Evolutionary conservation across 345 rosid genomes (phyloP).

Genomic region (Erodium maritimum): DNA sequence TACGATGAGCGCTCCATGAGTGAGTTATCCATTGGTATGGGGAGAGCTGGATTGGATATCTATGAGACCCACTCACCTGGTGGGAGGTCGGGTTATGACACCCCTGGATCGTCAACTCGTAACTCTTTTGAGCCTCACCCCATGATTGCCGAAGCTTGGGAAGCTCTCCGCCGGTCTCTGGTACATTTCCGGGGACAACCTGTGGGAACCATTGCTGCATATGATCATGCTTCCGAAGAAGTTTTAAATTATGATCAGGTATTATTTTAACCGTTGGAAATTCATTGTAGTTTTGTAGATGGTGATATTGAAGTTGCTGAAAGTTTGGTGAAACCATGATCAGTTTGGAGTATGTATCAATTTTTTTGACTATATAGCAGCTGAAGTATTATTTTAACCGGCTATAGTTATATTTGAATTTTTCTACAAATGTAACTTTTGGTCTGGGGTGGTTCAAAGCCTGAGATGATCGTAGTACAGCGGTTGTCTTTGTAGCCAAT

Average conservation of each 20-base stretch:
- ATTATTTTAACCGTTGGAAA: slow-evolving; percentile 15
- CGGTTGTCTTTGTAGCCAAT: not conserved
- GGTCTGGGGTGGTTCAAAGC: too few relatives aligned
- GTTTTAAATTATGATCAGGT: slow-evolving; percentile 98
- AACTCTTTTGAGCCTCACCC: slow-evolving; percentile 96
- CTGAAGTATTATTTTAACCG: too few relatives aligned
- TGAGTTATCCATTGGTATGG: slow-evolving; percentile 66
- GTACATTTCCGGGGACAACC: slow-evolving; percentile 82
- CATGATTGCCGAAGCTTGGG: slow-evolving; percentile 98
- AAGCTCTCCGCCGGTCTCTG: slow-evolving; percentile 63
- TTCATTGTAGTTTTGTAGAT: slow-evolving; percentile 1
- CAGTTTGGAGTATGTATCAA: not conserved
- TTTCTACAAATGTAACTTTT: slow-evolving; percentile 1
- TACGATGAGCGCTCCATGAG: slow-evolving; percentile 87
- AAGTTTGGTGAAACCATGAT: not conserved
- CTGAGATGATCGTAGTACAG: not conserved
- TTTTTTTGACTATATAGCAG: too few relatives aligned
- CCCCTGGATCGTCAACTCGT: slow-evolving; percentile 68
- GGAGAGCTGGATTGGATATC: slow-evolving; percentile 38
- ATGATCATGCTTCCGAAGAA: slow-evolving; percentile 92
- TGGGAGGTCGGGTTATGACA: slow-evolving; percentile 60
- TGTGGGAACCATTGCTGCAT: slow-evolving; percentile 79
- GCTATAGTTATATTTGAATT: not conserved
- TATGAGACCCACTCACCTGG: slow-evolving; percentile 53
- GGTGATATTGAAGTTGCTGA: not conserved